Evolutionary conservation across 2,329 filamentous ascomycete genomes (phyloP).

Genomic region (Arthrobotrys iridis): DNA sequence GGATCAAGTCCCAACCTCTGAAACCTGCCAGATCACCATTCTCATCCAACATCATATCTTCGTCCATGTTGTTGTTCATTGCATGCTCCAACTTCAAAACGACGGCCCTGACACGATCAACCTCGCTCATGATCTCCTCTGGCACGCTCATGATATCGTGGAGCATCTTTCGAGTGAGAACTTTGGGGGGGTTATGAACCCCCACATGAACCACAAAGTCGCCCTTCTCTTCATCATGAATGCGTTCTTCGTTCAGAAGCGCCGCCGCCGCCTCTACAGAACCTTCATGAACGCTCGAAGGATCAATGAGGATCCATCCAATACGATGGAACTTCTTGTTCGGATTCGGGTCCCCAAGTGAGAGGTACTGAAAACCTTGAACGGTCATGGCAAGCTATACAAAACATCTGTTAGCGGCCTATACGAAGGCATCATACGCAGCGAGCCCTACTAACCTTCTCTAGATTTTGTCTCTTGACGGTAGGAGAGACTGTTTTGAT

Average conservation of each 20-base stretch:
- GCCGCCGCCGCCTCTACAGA: constrained; percentile 88
- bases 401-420: not conserved
- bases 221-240: constrained; percentile 90
- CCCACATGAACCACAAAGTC: constrained; percentile 98
- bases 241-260: constrained; percentile 96
- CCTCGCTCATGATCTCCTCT: constrained; percentile 89
- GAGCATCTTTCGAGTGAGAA: constrained; percentile 58
- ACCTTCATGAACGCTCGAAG: constrained; percentile 72
- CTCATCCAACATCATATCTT: constrained; percentile 58
- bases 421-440: not conserved
- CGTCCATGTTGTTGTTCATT: constrained; percentile 54
- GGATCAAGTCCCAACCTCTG: constrained; percentile 63
- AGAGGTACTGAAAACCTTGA: constrained; percentile 74
- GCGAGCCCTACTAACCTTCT: constrained; percentile 64
- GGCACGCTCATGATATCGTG: constrained; percentile 65
- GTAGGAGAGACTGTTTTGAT: constrained; percentile 99
- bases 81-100: constrained; percentile 86
- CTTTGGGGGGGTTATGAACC: constrained; percentile 82
- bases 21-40: constrained; percentile 60
- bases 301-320: constrained; percentile 95
- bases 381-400: constrained; percentile 57
- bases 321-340: constrained; percentile 97
- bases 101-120: constrained; percentile 82
- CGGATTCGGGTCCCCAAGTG: constrained; percentile 94
- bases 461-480: constrained; percentile 90